Evolutionary conservation across 352 stramenopile genomes (phyloP), one percentile per base, ranked within the genome.

Genomic region (Blastocystis sp.): DNA sequence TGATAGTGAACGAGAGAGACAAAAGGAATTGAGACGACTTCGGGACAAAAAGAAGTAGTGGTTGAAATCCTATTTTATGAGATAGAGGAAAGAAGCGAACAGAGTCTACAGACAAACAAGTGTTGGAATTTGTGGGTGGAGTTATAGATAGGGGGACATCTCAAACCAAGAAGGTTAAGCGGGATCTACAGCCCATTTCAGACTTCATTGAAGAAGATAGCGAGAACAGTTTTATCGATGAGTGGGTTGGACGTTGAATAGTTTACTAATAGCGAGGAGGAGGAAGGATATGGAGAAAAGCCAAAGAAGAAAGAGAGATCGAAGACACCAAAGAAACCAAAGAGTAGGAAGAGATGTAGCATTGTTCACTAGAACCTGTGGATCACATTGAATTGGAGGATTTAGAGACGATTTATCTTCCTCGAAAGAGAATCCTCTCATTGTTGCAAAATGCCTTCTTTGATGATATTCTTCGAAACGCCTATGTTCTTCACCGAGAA

Each of bases 1-100:
- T 37, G 49, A 83, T 42, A 83, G 42, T 35, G 46, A 42, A 65
- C 46, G 71, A 1, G 71, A 83, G 27, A 83, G 46, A 37, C 51
- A 83, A 24, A 54, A 83, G 71, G 71, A 83, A 83, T 19, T 83
- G n/a, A 66, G 51, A 56, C 71, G 71, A 56, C 29, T 83, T 9
- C 46, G 49, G 16, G 58, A 83, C 51, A 65, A 37, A 37, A 66
- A 65, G 27, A 83, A 66, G 71, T 66, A 1, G 71, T 0, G 21
- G 71, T 16, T 27, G 35, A 21, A n/a, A 49, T 52, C 19, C 16
- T 29, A 32, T 1, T 11, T 83, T n/a, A 83, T 54, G 37, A 16
- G 56, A 49, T 54, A 51, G 65, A 51, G 71, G 19, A 63, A 27
- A 83, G 21, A 42, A 35, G 54, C 46, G 51, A 43, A 56, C 27